phyloP scores from a whole-genome alignment of 441 rosid species.

The California macrophylla region DNA sequence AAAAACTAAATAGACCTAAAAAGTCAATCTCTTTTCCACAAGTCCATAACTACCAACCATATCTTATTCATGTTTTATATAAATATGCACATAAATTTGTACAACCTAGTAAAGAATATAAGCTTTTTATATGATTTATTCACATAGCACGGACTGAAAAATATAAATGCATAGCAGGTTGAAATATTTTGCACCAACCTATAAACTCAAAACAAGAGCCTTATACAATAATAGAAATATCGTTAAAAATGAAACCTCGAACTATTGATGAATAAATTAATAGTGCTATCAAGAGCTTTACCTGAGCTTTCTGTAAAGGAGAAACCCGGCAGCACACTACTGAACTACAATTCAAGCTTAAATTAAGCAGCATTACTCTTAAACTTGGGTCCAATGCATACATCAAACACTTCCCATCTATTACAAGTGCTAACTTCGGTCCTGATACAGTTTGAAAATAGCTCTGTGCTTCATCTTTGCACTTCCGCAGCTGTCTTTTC shows the following conservation, averaged over 20 bases:
- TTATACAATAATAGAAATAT: not conserved
- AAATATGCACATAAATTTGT: not conserved
- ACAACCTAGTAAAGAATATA: no score
- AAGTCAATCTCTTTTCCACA: not conserved
- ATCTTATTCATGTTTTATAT: not conserved
- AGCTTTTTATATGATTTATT: not conserved
- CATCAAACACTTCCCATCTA: slow-evolving; percentile 98
- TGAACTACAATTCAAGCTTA: slow-evolving; percentile 91
- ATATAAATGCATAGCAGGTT: not conserved
- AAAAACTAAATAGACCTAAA: not conserved
- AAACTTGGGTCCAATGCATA: slow-evolving; percentile 86
- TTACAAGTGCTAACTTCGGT: slow-evolving; percentile 79
- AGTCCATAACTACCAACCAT: not conserved
- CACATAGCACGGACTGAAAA: not conserved
- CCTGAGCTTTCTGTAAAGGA: slow-evolving; percentile 99
- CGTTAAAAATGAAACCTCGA: not conserved
- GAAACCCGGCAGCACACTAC: slow-evolving; percentile 99
- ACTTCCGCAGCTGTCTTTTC: slow-evolving; percentile 54
- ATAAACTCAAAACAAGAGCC: not conserved
- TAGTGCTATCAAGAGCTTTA: slow-evolving; percentile 21
- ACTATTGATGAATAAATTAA: not conserved
- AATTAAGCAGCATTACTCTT: slow-evolving; percentile 71
- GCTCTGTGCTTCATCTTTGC: slow-evolving; percentile 79
- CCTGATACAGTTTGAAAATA: slow-evolving; percentile 41
- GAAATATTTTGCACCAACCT: not conserved